Evolutionary conservation across 371 early-diverging fungal species (phyloP), one percentile per base, ranked within the genome.

Genomic region (Mucor piriformis): DNA sequence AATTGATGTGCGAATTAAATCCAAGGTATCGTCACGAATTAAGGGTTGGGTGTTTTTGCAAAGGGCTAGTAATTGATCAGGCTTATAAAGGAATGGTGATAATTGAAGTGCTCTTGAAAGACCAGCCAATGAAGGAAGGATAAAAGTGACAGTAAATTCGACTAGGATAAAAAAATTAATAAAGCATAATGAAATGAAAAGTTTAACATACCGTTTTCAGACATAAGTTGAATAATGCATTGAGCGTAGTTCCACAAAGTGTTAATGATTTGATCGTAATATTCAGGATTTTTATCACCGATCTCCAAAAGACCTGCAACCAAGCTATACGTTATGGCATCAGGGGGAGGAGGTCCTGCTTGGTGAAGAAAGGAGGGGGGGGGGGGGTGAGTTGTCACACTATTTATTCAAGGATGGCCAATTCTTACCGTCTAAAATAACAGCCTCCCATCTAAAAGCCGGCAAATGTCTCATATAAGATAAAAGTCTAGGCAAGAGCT

Each of bases 51-150:
- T 64, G 50, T 80, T 79, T 59, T 79, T 61, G 42, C 82, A 77
- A 4, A 84, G 34, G 18, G 69, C 66, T 34, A 84, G 51, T 59
- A 88, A 66, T 47, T 77, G 77, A 53, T 69, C 61, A 20, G 82
- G 63, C 47, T 76, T 64, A 49, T 77, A 88, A 15, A 82, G 71
- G 50, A 80, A 78, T 0, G 81, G 73, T 11, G 88, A 79, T 12
- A 63, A 52, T 62, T 88, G 88, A 20, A 91, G 61, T 3, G 90
- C 87, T 44, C 84, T 79, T 23, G 86, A 68, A 3, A 85, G 69
- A 20, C 91, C 91, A 20, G 83, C 76, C 48, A 91, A 69, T 5
- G 88, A 85, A 24, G 89, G 90, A 44, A 88, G 61, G 13, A 87
- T 81, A 63, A 88, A 87, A 33, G 81, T 77, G 32, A 85, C 77